Evolutionary conservation across 306 rosid genomes (phyloP).

Genomic region (Hylodesmum podocarpum): DNA sequence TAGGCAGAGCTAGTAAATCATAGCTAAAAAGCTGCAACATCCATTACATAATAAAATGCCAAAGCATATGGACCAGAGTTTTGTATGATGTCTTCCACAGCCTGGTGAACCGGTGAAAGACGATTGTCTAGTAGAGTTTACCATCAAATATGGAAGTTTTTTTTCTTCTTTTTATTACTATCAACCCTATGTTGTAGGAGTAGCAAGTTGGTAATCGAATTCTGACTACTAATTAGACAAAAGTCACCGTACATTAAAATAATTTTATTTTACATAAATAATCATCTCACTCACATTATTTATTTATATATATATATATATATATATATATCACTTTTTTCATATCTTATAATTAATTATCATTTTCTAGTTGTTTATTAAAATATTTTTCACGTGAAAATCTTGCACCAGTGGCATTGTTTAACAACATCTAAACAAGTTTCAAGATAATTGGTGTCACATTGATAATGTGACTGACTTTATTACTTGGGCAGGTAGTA

Average conservation of each 20-base stretch:
- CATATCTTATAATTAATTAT: no score
- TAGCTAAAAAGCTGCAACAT: constrained; percentile 29
- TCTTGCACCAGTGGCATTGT: background rate
- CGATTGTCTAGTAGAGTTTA: background rate
- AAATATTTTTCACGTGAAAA: no score
- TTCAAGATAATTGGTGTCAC: background rate
- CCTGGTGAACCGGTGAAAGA: background rate
- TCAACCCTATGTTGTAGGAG: background rate
- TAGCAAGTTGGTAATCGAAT: background rate
- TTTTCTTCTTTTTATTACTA: background rate
- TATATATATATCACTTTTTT: no score
- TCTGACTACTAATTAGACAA: background rate
- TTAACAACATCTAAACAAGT: background rate
- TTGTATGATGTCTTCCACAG: background rate
- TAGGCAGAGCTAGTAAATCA: constrained; percentile 21
- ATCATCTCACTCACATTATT: no score
- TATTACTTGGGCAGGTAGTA: background rate
- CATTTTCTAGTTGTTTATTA: no score
- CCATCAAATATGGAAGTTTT: background rate
- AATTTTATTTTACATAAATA: no score
- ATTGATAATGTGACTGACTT: constrained; percentile 17
- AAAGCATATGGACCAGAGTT: background rate
- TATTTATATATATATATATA: no score
- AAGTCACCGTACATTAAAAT: no score
- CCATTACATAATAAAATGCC: background rate